Evolutionary conservation across 2,329 filamentous ascomycete species (phyloP), one percentile per base, ranked within the genome.

Genomic region (Diaporthe helianthi): DNA sequence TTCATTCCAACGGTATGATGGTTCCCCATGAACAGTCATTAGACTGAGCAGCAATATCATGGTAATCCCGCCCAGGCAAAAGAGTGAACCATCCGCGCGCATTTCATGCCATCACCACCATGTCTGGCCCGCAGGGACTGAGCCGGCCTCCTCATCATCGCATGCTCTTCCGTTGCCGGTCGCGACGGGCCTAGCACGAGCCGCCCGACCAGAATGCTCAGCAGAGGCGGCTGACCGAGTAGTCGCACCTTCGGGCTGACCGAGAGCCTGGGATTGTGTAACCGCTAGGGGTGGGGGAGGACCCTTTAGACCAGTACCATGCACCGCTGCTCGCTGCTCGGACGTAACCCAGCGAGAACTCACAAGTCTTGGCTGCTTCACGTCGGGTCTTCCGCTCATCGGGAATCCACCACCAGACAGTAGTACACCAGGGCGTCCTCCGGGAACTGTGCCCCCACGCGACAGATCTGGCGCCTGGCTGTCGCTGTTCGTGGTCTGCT

Each of bases 91-190:
- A 12, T 3, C 7, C 22, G 36, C 7, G 7, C 4, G n/a, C 17
- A 41, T 19, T 10, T 26, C 44, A 46, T n/a, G 26, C 22, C 15
- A 26, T 36, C 33, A 67, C 65, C 65, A 58, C 52, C 65, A 58
- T 49, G 65, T 31, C 65, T 67, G 65, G 22, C 52, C 65, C 29
- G 31, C 9, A 22, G 65, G 65, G 44, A 67, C 52, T 7, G 52
- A 58, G 46, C 22, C n/a, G 13, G 29, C 15, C n/a, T 67, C 26
- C 17, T 49, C 26, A 3, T n/a, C 2, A 22, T 24, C 51, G 1
- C 17, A 8, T 0, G 29, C 24, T n/a, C 38, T 31, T 54, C 36
- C 51, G 13, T 54, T 46, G 5, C 22, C 19, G 15, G 44, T 15
- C 44, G 15, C 46, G 22, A 10, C 36, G 33, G 49, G 49, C n/a